These are phyloP conservation scores for Mortierella claussenii DNA, from an alignment of 192 early-diverging fungal species.

Conservation along the genomic window DNA sequence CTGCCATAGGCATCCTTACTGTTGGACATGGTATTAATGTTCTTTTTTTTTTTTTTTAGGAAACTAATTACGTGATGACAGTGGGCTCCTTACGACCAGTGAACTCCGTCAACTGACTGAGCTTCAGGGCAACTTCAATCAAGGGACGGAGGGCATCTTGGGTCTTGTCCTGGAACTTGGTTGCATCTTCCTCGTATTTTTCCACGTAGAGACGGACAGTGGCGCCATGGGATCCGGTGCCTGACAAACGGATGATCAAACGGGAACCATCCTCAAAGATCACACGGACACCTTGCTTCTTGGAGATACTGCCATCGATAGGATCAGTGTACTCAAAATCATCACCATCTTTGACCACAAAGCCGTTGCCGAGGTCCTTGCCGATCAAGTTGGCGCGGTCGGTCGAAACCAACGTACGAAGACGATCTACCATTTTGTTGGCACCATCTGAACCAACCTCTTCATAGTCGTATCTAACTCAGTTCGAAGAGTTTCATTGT, in stretches of 20 bases:
- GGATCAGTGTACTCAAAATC: slow-evolving; percentile 97
- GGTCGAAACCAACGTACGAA: slow-evolving; percentile 66
- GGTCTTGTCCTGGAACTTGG: slow-evolving; percentile 72
- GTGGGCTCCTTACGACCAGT: slow-evolving; percentile 93
- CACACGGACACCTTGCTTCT: slow-evolving; percentile 91
- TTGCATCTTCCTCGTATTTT: slow-evolving; percentile 76
- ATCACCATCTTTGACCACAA: slow-evolving; percentile 76
- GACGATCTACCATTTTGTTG: slow-evolving; percentile 78
- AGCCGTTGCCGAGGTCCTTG: slow-evolving; percentile 68
- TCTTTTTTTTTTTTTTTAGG: too few species aligned
- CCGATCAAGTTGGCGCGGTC: slow-evolving; percentile 65
- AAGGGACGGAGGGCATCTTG: slow-evolving; percentile 90
- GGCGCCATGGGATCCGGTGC: slow-evolving; percentile 95
- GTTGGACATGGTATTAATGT: too few species aligned
- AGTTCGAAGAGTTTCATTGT: too few species aligned
- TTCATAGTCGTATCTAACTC: slow-evolving; percentile 98
- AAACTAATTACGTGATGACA: slow-evolving; percentile 85
- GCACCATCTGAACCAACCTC: slow-evolving; percentile 88
- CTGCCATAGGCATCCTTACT: too few species aligned
- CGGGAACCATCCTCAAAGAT: slow-evolving; percentile 93
- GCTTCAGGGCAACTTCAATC: slow-evolving; percentile 83
- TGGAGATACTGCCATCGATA: slow-evolving; percentile 85
- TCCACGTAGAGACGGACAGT: slow-evolving; percentile 97
- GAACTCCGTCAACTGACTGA: slow-evolving; percentile 80
- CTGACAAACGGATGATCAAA: slow-evolving; percentile 91